Percentiles rank a stretch among this genome's conserved stretches.
phyloP scores from a whole-genome alignment of 2,329 filamentous ascomycete species.

The Microthyrium microscopicum region DNA sequence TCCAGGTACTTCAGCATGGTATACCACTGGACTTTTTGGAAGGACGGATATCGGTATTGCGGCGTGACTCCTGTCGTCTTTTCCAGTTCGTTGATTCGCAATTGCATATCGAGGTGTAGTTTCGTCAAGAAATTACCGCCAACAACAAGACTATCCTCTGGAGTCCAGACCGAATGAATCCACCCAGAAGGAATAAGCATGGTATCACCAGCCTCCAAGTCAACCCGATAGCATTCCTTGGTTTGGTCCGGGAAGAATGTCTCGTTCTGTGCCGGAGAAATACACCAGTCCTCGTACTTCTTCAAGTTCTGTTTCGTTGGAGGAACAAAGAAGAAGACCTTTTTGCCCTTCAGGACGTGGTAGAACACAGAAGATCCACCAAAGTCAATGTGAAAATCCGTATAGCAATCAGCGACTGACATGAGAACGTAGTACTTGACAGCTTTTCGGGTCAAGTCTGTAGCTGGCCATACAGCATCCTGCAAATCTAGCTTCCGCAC shows the following conservation, averaged over 20 bases:
- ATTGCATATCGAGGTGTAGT: constrained; percentile 49
- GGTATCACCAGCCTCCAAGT: constrained; percentile 49
- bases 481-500: constrained; percentile 46
- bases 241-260: constrained; percentile 48
- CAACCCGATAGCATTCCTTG: constrained; percentile 50
- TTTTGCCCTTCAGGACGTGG: constrained; percentile 50
- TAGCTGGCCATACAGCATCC: constrained; percentile 38
- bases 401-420: constrained; percentile 56
- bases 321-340: constrained; percentile 56
- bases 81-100: constrained; percentile 48
- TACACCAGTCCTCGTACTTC: constrained; percentile 56
- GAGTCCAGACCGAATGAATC: constrained; percentile 59
- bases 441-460: constrained; percentile 35
- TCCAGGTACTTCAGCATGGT: constrained; percentile 46
- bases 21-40: constrained; percentile 55
- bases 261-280: constrained; percentile 47
- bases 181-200: constrained; percentile 56
- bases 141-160: constrained; percentile 51
- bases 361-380: constrained; percentile 56
- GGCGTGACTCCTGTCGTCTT: constrained; percentile 48
- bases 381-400: constrained; percentile 58
- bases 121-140: constrained; percentile 54
- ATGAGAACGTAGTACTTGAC: constrained; percentile 55
- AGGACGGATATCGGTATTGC: constrained; percentile 51
- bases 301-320: constrained; percentile 52